Percentiles rank a stretch among this genome's conserved stretches.
These are phyloP conservation scores for Marsdenia floribunda DNA, from an alignment of 257 asterid genomes.

Conservation along the genomic window DNA sequence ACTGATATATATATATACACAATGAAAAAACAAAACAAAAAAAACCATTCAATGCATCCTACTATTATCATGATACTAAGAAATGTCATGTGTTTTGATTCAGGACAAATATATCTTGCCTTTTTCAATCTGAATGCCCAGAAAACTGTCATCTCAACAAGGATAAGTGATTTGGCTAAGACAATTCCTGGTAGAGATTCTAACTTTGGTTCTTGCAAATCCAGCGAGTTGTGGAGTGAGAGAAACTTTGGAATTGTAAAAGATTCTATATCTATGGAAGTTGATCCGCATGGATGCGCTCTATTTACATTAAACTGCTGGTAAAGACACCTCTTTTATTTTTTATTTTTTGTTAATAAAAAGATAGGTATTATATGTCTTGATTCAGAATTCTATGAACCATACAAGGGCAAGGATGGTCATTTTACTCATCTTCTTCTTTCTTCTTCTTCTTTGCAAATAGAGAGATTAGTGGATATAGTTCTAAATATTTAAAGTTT, in stretches of 20 bases:
- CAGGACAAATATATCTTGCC: conserved; percentile 80
- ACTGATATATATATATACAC: background rate
- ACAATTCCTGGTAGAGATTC: conserved; percentile 35
- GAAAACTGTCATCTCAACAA: conserved; percentile 38
- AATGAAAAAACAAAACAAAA: no score
- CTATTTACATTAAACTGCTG: conserved; percentile 56
- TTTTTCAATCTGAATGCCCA: conserved; percentile 58
- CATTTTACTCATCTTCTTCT: no score
- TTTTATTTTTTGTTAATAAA: no score
- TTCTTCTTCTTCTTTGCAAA: no score
- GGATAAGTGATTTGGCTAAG: conserved; percentile 41
- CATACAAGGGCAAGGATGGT: no score
- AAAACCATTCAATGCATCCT: background rate
- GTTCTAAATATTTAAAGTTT: no score
- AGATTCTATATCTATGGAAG: conserved; percentile 34
- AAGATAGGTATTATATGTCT: no score
- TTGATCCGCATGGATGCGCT: conserved; percentile 65
- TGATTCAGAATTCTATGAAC: no score
- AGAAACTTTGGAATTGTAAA: conserved; percentile 47
- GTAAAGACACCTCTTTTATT: background rate
- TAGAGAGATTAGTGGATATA: no score
- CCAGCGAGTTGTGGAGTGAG: conserved; percentile 76
- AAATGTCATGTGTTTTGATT: background rate
- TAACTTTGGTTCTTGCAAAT: conserved; percentile 26
- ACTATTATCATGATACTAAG: background rate